A percentile compares a stretch with the other conserved stretches of the same genome.
Evolutionary conservation across 495 filamentous ascomycete genomes (phyloP).

Genomic region (Penicillium cataractarum): DNA sequence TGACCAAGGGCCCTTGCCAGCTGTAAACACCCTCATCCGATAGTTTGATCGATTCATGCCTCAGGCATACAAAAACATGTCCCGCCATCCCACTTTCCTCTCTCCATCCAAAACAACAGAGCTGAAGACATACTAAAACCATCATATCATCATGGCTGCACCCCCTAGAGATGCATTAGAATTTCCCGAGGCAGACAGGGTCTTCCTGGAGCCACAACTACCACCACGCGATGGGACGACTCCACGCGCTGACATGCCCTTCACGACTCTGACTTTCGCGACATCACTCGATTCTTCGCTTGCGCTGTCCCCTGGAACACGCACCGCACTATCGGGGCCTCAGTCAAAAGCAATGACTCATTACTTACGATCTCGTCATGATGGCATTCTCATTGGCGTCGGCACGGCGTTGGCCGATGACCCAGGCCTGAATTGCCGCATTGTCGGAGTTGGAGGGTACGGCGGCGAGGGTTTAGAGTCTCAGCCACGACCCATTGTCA

Average conservation of each 20-base stretch:
- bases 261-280: slow-evolving; percentile 86
- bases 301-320: slow-evolving; percentile 70
- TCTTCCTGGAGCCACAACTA: slow-evolving; percentile 50
- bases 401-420: slow-evolving; percentile 84
- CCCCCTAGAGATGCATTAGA: slow-evolving; percentile 36
- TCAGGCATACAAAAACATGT: slow-evolving; percentile 9
- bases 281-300: slow-evolving; percentile 81
- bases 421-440: slow-evolving; percentile 78
- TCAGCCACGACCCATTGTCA: slow-evolving; percentile 78
- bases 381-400: slow-evolving; percentile 85
- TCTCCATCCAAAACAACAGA: slow-evolving; percentile 2
- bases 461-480: slow-evolving; percentile 42
- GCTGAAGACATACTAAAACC: neutral
- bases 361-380: slow-evolving; percentile 78
- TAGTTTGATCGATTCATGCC: slow-evolving; percentile 5
- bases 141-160: slow-evolving; percentile 8
- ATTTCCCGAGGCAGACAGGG: slow-evolving; percentile 41
- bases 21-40: too few relatives aligned
- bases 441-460: slow-evolving; percentile 58
- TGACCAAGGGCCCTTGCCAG: too few relatives aligned
- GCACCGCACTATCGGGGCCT: slow-evolving; percentile 78
- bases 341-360: slow-evolving; percentile 91
- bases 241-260: slow-evolving; percentile 39
- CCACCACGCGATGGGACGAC: slow-evolving; percentile 31
- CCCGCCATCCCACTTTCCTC: slow-evolving; percentile 2